Conservation (phyloP, 805 yeast genomes). For the Yamadazyma paraphyllophila region DNA sequence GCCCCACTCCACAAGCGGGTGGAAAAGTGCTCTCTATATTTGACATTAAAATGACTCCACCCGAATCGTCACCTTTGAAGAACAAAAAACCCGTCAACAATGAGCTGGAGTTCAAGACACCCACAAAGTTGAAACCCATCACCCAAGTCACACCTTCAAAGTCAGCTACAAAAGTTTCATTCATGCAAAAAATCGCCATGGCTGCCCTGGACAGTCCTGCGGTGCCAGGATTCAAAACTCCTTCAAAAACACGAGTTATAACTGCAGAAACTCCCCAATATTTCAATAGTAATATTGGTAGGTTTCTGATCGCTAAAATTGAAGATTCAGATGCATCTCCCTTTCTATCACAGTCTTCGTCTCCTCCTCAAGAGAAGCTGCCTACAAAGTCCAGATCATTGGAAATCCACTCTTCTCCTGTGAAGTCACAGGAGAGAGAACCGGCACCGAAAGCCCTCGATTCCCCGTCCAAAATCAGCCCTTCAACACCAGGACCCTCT, state of each 20-base stretch:
- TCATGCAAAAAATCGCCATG: constrained; percentile 11
- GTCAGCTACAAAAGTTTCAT: constrained; percentile 1
- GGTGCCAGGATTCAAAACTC: constrained; percentile 8
- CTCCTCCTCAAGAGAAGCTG: constrained; percentile 1
- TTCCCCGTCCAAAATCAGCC: neutral
- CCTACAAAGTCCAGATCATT: neutral
- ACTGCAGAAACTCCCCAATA: constrained; percentile 23
- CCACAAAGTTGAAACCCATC: constrained; percentile 23
- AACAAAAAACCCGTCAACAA: constrained; percentile 6
- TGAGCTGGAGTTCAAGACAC: constrained; percentile 29
- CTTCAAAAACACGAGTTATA: constrained; percentile 1
- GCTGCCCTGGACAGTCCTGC: constrained; percentile 7
- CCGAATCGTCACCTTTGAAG: constrained; percentile 42
- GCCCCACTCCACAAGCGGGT: constrained; percentile 85
- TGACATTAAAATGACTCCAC: constrained; percentile 50
- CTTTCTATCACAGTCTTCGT: constrained; percentile 2
- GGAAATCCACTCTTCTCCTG: neutral
- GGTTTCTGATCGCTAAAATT: constrained; percentile 7
- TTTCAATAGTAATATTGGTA: constrained; percentile 16
- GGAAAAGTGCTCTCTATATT: constrained; percentile 76
- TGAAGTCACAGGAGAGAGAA: neutral
- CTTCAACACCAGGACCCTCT: neutral
- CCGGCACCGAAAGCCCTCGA: neutral
- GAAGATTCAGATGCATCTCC: constrained; percentile 1
- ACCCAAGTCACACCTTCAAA: constrained; percentile 7